Evolutionary conservation across 2,329 filamentous ascomycete genomes (phyloP).

Genomic region (Aspergillus alliaceus): DNA sequence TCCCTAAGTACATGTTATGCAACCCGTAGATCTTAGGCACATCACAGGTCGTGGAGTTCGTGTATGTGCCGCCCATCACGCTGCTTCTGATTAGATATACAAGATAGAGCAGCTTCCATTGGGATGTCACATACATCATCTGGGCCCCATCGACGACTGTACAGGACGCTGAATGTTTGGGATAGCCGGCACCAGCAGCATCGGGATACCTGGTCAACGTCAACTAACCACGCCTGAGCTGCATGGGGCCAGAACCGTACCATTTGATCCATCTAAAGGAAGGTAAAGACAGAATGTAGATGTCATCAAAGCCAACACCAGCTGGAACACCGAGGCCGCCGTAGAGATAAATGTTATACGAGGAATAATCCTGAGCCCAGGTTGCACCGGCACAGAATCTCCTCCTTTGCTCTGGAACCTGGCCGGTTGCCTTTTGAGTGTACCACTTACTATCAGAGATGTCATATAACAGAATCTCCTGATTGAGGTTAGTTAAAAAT

Average conservation of each 20-base stretch:
- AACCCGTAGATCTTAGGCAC: constrained; percentile 1
- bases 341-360: constrained; percentile 7
- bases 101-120: no score
- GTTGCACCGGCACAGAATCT: constrained; percentile 3
- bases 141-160: constrained; percentile 1
- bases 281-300: background rate
- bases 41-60: constrained; percentile 4
- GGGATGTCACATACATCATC: background rate
- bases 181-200: background rate
- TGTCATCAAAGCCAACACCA: background rate
- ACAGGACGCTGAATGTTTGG: background rate
- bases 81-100: background rate
- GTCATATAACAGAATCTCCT: constrained; percentile 7
- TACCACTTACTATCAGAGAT: constrained; percentile 7
- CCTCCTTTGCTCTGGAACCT: background rate
- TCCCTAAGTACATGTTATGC: constrained; percentile 8
- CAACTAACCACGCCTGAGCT: background rate
- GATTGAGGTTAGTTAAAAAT: background rate
- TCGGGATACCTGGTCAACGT: background rate
- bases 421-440: constrained; percentile 7
- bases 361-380: constrained; percentile 5
- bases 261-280: constrained; percentile 6
- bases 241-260: background rate
- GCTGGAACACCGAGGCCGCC: background rate
- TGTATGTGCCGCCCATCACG: constrained; percentile 1